Evolutionary conservation across 768 basidiomycete genomes (phyloP).

Genomic region (Kwoniella mangroviensis): DNA sequence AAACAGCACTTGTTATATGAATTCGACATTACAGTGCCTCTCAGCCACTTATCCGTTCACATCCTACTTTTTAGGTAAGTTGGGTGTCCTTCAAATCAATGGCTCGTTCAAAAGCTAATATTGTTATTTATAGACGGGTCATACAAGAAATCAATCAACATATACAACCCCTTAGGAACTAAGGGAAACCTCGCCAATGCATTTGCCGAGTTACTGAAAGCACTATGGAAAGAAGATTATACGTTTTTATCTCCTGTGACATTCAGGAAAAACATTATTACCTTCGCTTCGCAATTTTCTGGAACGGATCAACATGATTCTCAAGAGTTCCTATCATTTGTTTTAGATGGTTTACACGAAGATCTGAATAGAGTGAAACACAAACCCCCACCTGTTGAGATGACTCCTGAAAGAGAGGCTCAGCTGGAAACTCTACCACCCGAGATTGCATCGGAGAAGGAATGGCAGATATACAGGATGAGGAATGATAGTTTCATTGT

Average conservation of each 20-base stretch:
- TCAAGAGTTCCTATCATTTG: conserved; percentile 92
- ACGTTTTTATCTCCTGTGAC: conserved; percentile 78
- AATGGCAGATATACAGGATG: conserved; percentile 88
- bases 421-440: conserved; percentile 84
- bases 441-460: conserved; percentile 86
- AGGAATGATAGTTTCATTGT: conserved; percentile 93
- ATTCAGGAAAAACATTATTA: conserved; percentile 75
- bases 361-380: conserved; percentile 80
- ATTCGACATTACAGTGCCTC: conserved; percentile 94
- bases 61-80: conserved; percentile 83
- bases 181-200: conserved; percentile 79
- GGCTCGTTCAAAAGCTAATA: not conserved
- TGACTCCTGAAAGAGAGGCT: conserved; percentile 79
- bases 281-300: conserved; percentile 71
- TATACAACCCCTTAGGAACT: conserved; percentile 81
- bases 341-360: conserved; percentile 90
- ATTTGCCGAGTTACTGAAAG: conserved; percentile 79
- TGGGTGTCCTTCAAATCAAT: not conserved
- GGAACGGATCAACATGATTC: conserved; percentile 94
- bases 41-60: conserved; percentile 93
- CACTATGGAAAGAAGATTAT: conserved; percentile 86
- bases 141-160: conserved; percentile 67
- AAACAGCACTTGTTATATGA: conserved; percentile 98
- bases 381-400: conserved; percentile 67
- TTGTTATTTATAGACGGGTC: conserved; percentile 50